A percentile compares a stretch with the other conserved stretches of the same genome.
These are phyloP conservation scores for Erodium moschatum DNA, from an alignment of 441 rosid genomes.

Conservation along the genomic window DNA sequence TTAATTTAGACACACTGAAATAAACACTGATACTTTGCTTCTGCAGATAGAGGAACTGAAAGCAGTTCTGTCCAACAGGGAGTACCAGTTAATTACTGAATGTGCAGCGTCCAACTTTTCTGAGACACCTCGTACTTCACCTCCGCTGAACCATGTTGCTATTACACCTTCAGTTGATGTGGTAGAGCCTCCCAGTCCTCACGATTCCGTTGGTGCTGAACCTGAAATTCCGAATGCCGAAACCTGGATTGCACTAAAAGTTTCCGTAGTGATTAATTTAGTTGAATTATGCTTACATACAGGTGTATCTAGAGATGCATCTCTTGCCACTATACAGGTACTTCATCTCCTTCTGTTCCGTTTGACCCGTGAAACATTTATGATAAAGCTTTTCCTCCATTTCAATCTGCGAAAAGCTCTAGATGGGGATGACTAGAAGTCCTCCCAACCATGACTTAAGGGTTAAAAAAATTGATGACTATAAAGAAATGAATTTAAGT, in stretches of 20 bases:
- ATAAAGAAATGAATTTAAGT: not conserved
- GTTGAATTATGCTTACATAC: slow-evolving; percentile 68
- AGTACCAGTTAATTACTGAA: slow-evolving; percentile 85
- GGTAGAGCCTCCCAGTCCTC: slow-evolving; percentile 37
- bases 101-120: slow-evolving; percentile 85
- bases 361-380: not conserved
- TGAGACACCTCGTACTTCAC: slow-evolving; percentile 63
- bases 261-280: slow-evolving; percentile 61
- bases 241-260: slow-evolving; percentile 59
- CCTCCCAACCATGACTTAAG: not conserved
- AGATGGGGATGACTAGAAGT: not conserved
- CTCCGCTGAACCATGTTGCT: slow-evolving; percentile 43
- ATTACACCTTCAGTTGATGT: slow-evolving; percentile 38
- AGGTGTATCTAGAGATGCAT: slow-evolving; percentile 64
- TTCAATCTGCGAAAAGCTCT: not conserved
- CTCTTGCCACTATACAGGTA: slow-evolving; percentile 85
- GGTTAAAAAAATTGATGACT: not conserved
- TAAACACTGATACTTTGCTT: slow-evolving; percentile 22
- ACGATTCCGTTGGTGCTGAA: slow-evolving; percentile 32
- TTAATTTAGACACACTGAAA: not conserved
- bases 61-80: slow-evolving; percentile 74
- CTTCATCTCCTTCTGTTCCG: slow-evolving; percentile 13
- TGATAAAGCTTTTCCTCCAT: not conserved
- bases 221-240: slow-evolving; percentile 32
- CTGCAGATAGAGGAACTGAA: slow-evolving; percentile 75